These are phyloP conservation scores for Graphilbum fragrans DNA, from an alignment of 2,329 filamentous ascomycete genomes.

Conservation along the genomic window DNA sequence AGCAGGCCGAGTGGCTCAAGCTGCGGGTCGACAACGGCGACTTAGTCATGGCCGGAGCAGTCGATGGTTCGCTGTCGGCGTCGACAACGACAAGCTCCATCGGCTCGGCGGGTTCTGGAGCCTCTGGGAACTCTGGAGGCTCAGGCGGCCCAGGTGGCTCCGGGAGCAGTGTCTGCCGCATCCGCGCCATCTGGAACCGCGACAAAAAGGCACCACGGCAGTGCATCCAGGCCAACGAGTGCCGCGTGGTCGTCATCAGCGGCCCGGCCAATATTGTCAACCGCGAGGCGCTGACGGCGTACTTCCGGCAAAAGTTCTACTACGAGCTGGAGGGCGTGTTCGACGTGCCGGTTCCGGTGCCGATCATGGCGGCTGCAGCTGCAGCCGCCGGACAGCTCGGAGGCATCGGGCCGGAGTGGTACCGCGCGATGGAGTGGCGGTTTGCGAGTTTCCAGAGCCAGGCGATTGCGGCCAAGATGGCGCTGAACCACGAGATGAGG, in stretches of 20 bases:
- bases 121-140: not conserved
- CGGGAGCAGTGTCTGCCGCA: not conserved
- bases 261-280: slow-evolving; percentile 7
- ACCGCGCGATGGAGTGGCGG: slow-evolving; percentile 9
- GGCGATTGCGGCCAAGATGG: slow-evolving; percentile 12
- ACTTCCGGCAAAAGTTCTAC: slow-evolving; percentile 7
- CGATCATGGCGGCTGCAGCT: not conserved
- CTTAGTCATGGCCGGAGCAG: slow-evolving; percentile 1
- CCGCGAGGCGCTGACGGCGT: slow-evolving; percentile 5
- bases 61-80: not conserved
- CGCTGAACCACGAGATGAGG: slow-evolving; percentile 9
- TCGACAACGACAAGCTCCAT: not conserved
- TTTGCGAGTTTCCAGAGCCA: slow-evolving; percentile 11
- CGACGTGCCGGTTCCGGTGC: not conserved
- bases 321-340: slow-evolving; percentile 9
- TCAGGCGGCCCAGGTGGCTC: not conserved
- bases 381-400: not conserved
- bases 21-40: slow-evolving; percentile 1
- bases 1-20: slow-evolving; percentile 7
- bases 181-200: slow-evolving; percentile 8
- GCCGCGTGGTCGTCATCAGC: slow-evolving; percentile 9
- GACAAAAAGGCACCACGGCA: slow-evolving; percentile 9
- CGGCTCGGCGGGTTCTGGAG: not conserved
- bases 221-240: slow-evolving; percentile 9
- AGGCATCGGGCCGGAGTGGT: not conserved